Conservation (phyloP, 225 moss, liverwort and hornwort genomes). For the Ulota crispa region DNA sequence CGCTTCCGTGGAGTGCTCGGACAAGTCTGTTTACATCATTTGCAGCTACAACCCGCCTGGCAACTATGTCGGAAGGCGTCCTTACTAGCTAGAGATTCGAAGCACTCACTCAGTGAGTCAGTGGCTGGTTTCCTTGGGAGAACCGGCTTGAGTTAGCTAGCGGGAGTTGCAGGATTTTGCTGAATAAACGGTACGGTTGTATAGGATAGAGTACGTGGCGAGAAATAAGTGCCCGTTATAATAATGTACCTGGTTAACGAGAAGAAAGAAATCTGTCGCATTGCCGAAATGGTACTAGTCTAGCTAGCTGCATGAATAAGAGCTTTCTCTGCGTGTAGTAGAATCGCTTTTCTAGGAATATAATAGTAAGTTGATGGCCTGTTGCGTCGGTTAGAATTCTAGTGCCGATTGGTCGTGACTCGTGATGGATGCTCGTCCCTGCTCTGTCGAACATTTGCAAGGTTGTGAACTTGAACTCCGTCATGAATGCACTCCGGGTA, state of each 20-base stretch:
- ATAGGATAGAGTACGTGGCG: not conserved
- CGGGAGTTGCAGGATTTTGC: not conserved
- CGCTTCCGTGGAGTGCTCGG: constrained; percentile 42
- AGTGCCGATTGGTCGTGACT: not conserved
- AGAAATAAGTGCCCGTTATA: constrained; percentile 8
- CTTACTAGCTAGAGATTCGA: constrained; percentile 28
- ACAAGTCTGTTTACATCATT: constrained; percentile 47
- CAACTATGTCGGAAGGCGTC: constrained; percentile 36
- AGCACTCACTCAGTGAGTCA: not conserved
- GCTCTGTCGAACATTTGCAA: too few relatives aligned
- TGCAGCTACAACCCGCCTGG: constrained; percentile 67
- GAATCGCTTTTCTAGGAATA: constrained; percentile 8
- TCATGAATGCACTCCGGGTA: not conserved
- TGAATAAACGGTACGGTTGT: not conserved
- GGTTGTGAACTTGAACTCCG: not conserved
- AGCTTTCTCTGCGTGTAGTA: not conserved
- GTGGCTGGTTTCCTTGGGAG: not conserved
- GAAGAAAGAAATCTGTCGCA: not conserved
- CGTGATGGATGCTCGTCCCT: too few relatives aligned
- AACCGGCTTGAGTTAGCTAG: not conserved
- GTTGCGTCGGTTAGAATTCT: not conserved
- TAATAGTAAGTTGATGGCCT: constrained; percentile 23
- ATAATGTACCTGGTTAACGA: not conserved
- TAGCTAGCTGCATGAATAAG: not conserved
- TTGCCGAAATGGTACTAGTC: not conserved